A percentile compares a stretch with the other conserved stretches of the same genome.
Conservation (phyloP, 352 stramenopile species). For the Pythium coloratum region DNA sequence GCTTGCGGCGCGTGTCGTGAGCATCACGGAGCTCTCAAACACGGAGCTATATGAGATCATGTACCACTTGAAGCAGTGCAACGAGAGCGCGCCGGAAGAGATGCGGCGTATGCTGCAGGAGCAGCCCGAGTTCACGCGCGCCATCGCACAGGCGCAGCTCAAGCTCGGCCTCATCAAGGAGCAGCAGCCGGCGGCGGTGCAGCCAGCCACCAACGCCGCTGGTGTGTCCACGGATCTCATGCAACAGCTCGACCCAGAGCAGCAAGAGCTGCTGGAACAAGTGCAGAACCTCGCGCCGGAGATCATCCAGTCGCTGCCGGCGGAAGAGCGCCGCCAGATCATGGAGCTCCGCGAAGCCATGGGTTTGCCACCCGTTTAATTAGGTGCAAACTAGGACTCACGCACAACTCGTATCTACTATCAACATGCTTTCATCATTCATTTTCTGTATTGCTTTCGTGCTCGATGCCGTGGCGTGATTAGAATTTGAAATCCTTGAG, state of each 20-base stretch:
- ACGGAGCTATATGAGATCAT: constrained; percentile 76
- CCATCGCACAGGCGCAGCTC: constrained; percentile 69
- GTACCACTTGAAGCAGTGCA: constrained; percentile 79
- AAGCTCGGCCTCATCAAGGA: constrained; percentile 74
- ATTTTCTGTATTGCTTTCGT: constrained; percentile 14
- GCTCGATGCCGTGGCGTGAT: not conserved
- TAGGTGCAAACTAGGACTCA: not conserved
- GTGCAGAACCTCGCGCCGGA: constrained; percentile 80
- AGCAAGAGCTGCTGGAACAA: constrained; percentile 78
- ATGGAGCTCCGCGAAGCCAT: constrained; percentile 84
- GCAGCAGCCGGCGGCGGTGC: constrained; percentile 31
- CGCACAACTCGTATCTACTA: constrained; percentile 1
- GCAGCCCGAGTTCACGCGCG: constrained; percentile 70
- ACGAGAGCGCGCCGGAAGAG: constrained; percentile 73
- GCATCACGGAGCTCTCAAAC: constrained; percentile 50
- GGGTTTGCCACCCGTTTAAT: constrained; percentile 61
- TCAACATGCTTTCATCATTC: constrained; percentile 1
- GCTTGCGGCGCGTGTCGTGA: constrained; percentile 37
- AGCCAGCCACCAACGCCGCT: constrained; percentile 49
- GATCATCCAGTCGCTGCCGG: constrained; percentile 75
- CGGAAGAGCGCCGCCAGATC: constrained; percentile 73
- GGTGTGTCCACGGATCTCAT: constrained; percentile 66
- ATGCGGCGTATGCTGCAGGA: constrained; percentile 69
- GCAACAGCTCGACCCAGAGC: constrained; percentile 71
- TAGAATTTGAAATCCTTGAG: constrained; percentile 89